Evolutionary conservation across 1,284 basidiomycete genomes (phyloP), one percentile per base, ranked within the genome.

Genomic region (Omphalotus olearius): DNA sequence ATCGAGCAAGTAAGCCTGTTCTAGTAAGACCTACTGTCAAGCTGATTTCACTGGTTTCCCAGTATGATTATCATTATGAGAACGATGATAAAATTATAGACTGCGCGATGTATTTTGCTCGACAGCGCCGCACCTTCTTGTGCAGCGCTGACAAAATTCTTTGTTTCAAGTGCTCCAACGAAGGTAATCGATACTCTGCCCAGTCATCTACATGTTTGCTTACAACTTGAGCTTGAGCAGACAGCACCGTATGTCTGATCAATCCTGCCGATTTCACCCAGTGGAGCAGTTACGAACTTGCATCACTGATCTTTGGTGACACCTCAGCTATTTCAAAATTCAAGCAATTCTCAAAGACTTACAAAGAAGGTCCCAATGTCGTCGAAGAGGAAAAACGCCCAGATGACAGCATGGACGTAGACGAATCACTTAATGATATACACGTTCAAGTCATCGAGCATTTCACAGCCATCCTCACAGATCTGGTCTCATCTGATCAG

Each of bases 31-130:
- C 7, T 25, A 26, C 25, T 13, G 7, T 33, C 30, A 33, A 13
- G 30, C 13, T 33, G 30, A 33, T 33, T 9, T 2, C 30, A 33
- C 9, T 23, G 23, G 30, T 33, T 33, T 33, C 23, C 23, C 30
- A 33, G 30, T 10, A 9, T 9, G 30, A 33, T 33, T 9, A 33
- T 33, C 7, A 33, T 10, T 9, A 62, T 14, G 58, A 57, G 48
- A 88, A 88, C 59, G 88, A 91, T 60, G 72, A 74, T 45, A 66
- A 82, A 26, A 88, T 91, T 58, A 66, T 85, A 40, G 87, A 89
- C 62, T 91, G 88, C 59, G 85, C 82, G 60, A 66, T 73, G 56
- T 85, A 80, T 63, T 88, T 83, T 60, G 53, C 58, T 20, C 67
- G 62, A 41, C 63, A 56, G 51, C 64, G 68, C 41, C 68, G 60